Conservation (phyloP, 2,329 filamentous ascomycete genomes). For the Aureobasidium sp. region DNA sequence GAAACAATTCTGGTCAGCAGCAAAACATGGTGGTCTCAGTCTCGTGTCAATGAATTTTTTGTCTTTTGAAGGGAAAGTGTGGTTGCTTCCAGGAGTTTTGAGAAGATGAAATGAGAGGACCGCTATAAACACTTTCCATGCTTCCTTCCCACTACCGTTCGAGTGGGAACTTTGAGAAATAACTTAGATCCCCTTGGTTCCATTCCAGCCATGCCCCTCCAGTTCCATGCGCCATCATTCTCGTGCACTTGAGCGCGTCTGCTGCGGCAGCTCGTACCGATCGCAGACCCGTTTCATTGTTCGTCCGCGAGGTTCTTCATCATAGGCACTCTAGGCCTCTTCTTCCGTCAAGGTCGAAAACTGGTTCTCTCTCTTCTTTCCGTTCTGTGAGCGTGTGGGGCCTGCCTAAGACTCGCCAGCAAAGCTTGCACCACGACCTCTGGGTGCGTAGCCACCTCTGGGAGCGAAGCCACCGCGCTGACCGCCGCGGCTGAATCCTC, state of each 20-base stretch:
- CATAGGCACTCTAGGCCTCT: background rate
- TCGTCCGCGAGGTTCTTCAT: background rate
- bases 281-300: background rate
- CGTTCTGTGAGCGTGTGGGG: background rate
- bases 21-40: too few species aligned
- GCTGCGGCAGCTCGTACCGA: background rate
- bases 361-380: background rate
- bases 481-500: constrained; percentile 42
- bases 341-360: background rate
- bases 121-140: constrained; percentile 10
- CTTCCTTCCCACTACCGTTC: background rate
- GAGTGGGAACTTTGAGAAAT: background rate
- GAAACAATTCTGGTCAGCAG: too few species aligned
- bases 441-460: background rate
- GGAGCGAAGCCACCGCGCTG: background rate
- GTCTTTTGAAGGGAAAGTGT: too few species aligned
- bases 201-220: too few species aligned
- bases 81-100: background rate
- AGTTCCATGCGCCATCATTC: constrained; percentile 1
- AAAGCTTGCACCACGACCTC: constrained; percentile 2
- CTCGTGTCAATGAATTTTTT: too few species aligned
- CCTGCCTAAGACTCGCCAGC: constrained; percentile 6
- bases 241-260: too few species aligned
- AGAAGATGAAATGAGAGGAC: background rate
- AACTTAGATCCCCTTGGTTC: background rate